Evolutionary conservation across 345 rosid species (phyloP), one percentile per base, ranked within the genome.

Genomic region (Corymbia maculata): DNA sequence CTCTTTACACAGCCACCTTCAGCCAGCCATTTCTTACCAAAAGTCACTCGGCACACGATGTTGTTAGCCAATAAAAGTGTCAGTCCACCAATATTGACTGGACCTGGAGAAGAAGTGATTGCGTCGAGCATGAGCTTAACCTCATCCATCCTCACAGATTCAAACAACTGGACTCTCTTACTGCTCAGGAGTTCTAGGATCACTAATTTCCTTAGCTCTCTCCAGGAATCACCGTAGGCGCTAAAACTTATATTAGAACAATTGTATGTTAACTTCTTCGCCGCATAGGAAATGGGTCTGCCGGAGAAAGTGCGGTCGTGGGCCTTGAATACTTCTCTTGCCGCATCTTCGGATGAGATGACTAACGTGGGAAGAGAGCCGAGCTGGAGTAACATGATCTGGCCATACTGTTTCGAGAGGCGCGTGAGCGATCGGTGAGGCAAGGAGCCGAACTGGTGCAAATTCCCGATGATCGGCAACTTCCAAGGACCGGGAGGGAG

Each of bases 381-480:
- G 6, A 94, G 89, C 52, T 90, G 93, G 87, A 94, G 86, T 90
- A 89, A 92, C 93, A 93, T 92, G 88, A 93, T 64, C 8, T 92
- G 87, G 6, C 95, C 95, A 79, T 92, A 88, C 53, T 90, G 42
- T 6, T 88, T 66, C 7, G 96, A 91, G 6, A 92, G 93, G 52
- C 47, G 70, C 21, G 79, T 89, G 17, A 94, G 90, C 6, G 92
- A 92, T 57, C 42, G 68, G 53, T 93, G 93, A 24, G 92, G 92
- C 36, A 80, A 50, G 84, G 88, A 86, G 7, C 70, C 79, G 32
- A 92, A 92, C 75, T 91, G 94, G 89, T 92, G 93, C 30, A 91
- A 86, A 91, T 93, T 92, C 61, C 90, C 95, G 24, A 94, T 32
- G 28, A 88, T 51, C 14, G 94, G 94, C 8, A 94, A 89, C 93